Percentiles rank a stretch among this genome's conserved stretches.
phyloP scores from a whole-genome alignment of 2,329 filamentous ascomycete species.

The Orbilia ellipsospora region DNA sequence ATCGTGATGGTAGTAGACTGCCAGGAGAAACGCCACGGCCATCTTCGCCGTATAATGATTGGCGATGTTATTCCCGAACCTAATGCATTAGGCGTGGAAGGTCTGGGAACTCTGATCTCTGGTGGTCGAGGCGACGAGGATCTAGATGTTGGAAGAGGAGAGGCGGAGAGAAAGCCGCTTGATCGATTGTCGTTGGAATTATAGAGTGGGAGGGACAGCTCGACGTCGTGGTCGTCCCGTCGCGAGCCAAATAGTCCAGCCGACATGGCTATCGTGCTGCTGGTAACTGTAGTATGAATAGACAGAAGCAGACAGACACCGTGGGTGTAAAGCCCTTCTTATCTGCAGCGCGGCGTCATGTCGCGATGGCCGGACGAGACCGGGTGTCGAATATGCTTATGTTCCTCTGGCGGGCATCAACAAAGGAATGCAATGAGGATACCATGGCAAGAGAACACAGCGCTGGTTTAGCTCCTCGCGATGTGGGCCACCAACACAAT shows the following conservation, averaged over 20 bases:
- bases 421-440: no score
- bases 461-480: no score
- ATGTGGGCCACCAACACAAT: no score
- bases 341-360: no score
- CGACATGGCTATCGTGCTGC: slow-evolving; percentile 16
- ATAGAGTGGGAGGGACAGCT: slow-evolving; percentile 46
- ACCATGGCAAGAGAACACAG: no score
- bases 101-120: slow-evolving; percentile 32
- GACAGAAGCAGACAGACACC: no score
- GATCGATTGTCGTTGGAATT: slow-evolving; percentile 45
- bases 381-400: no score
- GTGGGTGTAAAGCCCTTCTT: no score
- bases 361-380: no score
- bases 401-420: no score
- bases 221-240: slow-evolving; percentile 38
- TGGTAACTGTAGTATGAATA: no score
- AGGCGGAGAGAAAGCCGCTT: slow-evolving; percentile 41
- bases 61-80: slow-evolving; percentile 18
- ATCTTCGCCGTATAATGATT: slow-evolving; percentile 24
- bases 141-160: slow-evolving; percentile 36
- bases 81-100: slow-evolving; percentile 17
- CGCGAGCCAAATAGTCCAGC: slow-evolving; percentile 32
- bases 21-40: slow-evolving; percentile 37
- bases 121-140: slow-evolving; percentile 39
- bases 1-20: slow-evolving; percentile 27